A percentile compares a stretch with the other conserved stretches of the same genome.
phyloP scores from a whole-genome alignment of 1,284 basidiomycete species.

The Ganoderma sinense region DNA sequence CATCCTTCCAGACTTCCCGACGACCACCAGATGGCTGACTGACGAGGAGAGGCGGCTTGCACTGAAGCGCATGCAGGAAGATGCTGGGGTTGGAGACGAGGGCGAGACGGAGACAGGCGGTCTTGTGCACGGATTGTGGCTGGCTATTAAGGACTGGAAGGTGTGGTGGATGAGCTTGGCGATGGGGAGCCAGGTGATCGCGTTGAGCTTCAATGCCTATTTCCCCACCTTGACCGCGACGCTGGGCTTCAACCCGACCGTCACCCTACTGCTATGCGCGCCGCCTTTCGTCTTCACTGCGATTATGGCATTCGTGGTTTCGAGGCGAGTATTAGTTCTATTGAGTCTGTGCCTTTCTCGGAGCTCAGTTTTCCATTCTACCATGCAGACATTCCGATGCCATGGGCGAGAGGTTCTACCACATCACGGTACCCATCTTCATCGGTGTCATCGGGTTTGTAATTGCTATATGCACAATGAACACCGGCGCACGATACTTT shows the following conservation, averaged over 20 bases:
- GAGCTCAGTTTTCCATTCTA: neutral
- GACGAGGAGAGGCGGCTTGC: slow-evolving; percentile 71
- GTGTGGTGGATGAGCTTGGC: slow-evolving; percentile 75
- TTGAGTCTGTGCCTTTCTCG: too few species aligned
- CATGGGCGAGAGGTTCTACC: slow-evolving; percentile 69
- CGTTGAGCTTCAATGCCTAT: slow-evolving; percentile 78
- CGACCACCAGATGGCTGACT: slow-evolving; percentile 64
- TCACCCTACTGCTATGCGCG: slow-evolving; percentile 77
- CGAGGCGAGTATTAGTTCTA: slow-evolving; percentile 46
- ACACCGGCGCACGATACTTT: slow-evolving; percentile 70
- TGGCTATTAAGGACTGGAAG: slow-evolving; percentile 76
- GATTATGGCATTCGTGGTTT: slow-evolving; percentile 56
- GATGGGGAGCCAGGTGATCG: slow-evolving; percentile 55
- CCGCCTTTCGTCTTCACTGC: slow-evolving; percentile 82
- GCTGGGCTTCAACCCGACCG: slow-evolving; percentile 69
- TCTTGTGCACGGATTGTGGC: slow-evolving; percentile 53
- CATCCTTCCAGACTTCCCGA: slow-evolving; percentile 82
- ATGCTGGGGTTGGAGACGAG: slow-evolving; percentile 60
- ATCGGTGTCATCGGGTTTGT: slow-evolving; percentile 79
- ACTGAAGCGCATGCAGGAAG: slow-evolving; percentile 76
- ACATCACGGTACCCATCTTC: slow-evolving; percentile 60
- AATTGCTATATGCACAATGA: slow-evolving; percentile 77
- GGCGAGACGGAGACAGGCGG: slow-evolving; percentile 45
- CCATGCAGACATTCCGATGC: slow-evolving; percentile 74
- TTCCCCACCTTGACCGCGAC: slow-evolving; percentile 77